Evolutionary conservation across 352 stramenopile genomes (phyloP).

Genomic region (Phytophthora tentaculata): DNA sequence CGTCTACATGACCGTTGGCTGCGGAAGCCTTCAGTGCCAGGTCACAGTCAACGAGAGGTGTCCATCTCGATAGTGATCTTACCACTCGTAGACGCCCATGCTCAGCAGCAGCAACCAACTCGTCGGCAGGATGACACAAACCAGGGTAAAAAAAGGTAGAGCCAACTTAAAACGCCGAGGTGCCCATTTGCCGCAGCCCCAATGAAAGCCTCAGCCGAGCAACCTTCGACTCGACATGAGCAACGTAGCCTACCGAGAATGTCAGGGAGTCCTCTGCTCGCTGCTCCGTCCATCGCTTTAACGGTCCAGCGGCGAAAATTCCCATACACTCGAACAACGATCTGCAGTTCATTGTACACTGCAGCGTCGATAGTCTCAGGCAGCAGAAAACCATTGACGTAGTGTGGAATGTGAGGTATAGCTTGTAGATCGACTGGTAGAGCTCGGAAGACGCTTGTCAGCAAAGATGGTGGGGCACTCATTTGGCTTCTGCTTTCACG

Average conservation of each 20-base stretch:
- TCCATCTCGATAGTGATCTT: background rate
- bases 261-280: background rate
- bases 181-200: background rate
- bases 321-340: background rate
- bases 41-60: background rate
- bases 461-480: background rate
- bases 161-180: background rate
- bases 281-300: background rate
- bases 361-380: background rate
- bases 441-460: background rate
- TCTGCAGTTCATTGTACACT: background rate
- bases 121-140: background rate
- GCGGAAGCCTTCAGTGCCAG: background rate
- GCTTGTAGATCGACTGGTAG: background rate
- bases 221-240: background rate
- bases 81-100: background rate
- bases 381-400: background rate
- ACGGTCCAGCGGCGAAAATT: background rate
- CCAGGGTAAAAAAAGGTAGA: background rate
- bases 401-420: background rate
- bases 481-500: too few relatives aligned
- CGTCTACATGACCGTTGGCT: background rate
- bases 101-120: background rate
- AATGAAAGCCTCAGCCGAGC: background rate
- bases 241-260: background rate